A percentile compares a stretch with the other conserved stretches of the same genome.
Evolutionary conservation across 1,284 basidiomycete genomes (phyloP).

Genomic region (Cronartium quercuum): DNA sequence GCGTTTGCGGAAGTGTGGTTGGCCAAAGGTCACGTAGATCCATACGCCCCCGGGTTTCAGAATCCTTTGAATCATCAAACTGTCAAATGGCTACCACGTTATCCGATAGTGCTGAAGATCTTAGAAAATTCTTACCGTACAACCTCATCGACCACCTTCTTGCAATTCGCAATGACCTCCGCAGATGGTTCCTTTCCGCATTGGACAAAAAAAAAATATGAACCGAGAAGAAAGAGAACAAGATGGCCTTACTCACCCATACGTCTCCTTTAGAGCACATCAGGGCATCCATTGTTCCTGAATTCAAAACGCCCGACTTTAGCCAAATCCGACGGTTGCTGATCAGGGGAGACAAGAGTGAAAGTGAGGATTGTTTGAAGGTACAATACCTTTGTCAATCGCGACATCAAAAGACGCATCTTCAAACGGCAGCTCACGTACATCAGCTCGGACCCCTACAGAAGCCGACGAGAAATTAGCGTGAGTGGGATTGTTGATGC

Average conservation of each 20-base stretch:
- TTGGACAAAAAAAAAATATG: not conserved
- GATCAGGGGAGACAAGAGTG: not conserved
- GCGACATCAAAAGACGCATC: constrained; percentile 70
- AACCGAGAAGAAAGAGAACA: constrained; percentile 11
- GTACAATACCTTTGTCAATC: constrained; percentile 69
- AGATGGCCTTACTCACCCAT: constrained; percentile 59
- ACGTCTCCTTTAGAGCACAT: constrained; percentile 79
- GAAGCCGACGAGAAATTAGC: constrained; percentile 1
- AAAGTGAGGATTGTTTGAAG: not conserved
- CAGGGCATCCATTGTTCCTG: constrained; percentile 88
- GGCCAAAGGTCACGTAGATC: constrained; percentile 67
- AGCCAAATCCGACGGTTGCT: not conserved
- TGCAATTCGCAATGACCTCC: constrained; percentile 68
- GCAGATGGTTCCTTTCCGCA: constrained; percentile 65
- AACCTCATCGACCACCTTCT: constrained; percentile 71
- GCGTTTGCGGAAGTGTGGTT: constrained; percentile 77
- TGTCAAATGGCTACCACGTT: not conserved
- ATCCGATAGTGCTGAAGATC: constrained; percentile 39
- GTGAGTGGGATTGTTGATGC: not conserved
- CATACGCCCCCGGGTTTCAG: constrained; percentile 41
- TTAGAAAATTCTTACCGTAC: constrained; percentile 56
- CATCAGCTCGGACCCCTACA: constrained; percentile 79
- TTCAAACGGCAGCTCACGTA: constrained; percentile 65
- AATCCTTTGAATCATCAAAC: constrained; percentile 5
- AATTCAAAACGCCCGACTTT: constrained; percentile 7